Conservation (phyloP, 2,329 filamentous ascomycete species). For the Fusarium azukiicola region DNA sequence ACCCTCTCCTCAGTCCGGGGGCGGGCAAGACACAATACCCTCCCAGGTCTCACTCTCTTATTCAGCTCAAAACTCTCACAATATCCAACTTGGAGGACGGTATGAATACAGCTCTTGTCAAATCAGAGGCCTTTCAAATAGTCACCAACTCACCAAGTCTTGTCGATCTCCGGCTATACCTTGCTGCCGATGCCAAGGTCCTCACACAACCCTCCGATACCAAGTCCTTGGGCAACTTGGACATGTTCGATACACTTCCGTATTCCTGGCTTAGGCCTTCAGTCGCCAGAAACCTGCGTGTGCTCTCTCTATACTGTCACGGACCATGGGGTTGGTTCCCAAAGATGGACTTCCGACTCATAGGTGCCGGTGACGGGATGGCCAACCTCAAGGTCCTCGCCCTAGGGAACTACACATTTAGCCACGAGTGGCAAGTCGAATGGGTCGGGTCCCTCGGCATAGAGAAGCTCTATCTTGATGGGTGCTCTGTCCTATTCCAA, state of each 20-base stretch:
- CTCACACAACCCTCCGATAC: not conserved
- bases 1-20: not conserved
- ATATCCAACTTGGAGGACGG: constrained; percentile 28
- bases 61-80: constrained; percentile 13
- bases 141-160: constrained; percentile 3
- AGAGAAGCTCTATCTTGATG: constrained; percentile 64
- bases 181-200: constrained; percentile 5
- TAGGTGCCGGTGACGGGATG: constrained; percentile 48
- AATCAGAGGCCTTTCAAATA: not conserved
- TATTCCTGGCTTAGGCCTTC: constrained; percentile 45
- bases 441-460: constrained; percentile 65
- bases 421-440: constrained; percentile 67
- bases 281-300: constrained; percentile 50
- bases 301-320: constrained; percentile 62
- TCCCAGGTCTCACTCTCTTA: not conserved
- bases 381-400: constrained; percentile 62
- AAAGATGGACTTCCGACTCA: constrained; percentile 58
- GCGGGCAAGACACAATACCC: not conserved
- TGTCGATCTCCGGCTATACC: constrained; percentile 20
- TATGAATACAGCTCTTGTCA: not conserved
- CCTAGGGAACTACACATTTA: constrained; percentile 65
- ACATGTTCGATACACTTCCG: constrained; percentile 39
- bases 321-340: constrained; percentile 65
- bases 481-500: constrained; percentile 60
- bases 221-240: not conserved